Conservation (phyloP, 768 basidiomycete species). For the Lentinula aciculospora region DNA sequence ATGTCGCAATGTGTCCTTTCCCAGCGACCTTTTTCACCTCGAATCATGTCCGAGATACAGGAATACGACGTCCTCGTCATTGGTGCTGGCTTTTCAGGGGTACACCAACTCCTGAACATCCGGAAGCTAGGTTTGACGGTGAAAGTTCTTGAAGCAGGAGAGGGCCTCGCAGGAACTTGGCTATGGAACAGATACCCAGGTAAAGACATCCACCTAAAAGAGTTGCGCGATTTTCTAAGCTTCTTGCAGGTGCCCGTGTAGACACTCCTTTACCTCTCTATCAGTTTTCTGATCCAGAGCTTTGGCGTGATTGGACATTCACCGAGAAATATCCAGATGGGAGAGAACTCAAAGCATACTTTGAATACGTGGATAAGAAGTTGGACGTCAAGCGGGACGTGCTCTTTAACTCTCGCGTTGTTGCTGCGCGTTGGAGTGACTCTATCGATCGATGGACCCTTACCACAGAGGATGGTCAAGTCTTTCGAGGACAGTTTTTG, state of each 20-base stretch:
- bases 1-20: background rate
- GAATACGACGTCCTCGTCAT: background rate
- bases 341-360: constrained; percentile 1
- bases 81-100: background rate
- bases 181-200: background rate
- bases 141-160: constrained; percentile 2
- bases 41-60: background rate
- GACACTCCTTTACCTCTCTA: constrained; percentile 5
- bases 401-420: constrained; percentile 2
- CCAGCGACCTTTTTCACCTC: background rate
- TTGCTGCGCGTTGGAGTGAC: background rate
- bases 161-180: constrained; percentile 3
- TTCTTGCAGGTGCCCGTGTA: background rate
- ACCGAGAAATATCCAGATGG: background rate
- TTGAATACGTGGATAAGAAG: constrained; percentile 3
- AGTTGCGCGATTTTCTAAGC: background rate
- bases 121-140: background rate
- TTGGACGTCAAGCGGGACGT: constrained; percentile 4
- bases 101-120: constrained; percentile 1
- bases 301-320: background rate
- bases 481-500: background rate
- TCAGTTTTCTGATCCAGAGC: constrained; percentile 3
- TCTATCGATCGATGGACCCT: background rate
- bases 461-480: background rate
- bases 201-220: background rate